Percentiles rank a stretch among this genome's conserved stretches.
These are phyloP conservation scores for Vaucheria bursata DNA, from an alignment of 352 stramenopile genomes.

Conservation along the genomic window DNA sequence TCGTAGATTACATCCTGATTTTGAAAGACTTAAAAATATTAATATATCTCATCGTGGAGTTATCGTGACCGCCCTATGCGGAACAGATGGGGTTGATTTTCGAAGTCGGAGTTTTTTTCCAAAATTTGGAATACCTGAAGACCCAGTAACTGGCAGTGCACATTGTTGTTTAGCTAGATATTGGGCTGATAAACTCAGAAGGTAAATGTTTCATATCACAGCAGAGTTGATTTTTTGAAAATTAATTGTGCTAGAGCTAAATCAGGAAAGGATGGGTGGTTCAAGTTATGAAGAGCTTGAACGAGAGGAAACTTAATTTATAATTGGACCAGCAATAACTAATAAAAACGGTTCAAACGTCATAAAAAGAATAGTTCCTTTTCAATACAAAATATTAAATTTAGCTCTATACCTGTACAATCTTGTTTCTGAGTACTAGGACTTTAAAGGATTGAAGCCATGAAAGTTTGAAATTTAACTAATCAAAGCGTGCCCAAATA, in stretches of 20 bases:
- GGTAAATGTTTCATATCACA: slow-evolving; percentile 15
- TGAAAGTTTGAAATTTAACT: too few relatives aligned
- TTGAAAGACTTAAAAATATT: too few relatives aligned
- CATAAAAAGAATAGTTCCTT: too few relatives aligned
- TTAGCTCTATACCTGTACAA: too few relatives aligned
- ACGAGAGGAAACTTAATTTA: neutral
- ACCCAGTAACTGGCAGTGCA: slow-evolving; percentile 64
- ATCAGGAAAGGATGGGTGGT: neutral
- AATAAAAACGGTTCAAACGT: neutral
- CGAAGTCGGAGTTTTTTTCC: slow-evolving; percentile 59
- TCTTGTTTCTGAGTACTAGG: too few relatives aligned
- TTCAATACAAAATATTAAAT: too few relatives aligned
- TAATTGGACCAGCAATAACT: neutral
- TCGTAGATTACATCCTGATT: too few relatives aligned
- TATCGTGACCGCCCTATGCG: neutral
- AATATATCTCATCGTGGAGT: slow-evolving; percentile 40
- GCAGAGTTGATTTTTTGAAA: neutral
- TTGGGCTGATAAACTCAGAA: slow-evolving; percentile 53
- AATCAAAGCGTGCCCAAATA: too few relatives aligned
- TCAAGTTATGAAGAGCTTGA: neutral
- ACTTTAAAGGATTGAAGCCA: too few relatives aligned
- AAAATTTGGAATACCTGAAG: slow-evolving; percentile 59
- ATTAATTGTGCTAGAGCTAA: neutral
- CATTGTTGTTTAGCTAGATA: slow-evolving; percentile 65
- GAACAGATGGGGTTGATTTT: slow-evolving; percentile 28